Conservation (phyloP, 352 stramenopile species). For the Pythium biforme region DNA sequence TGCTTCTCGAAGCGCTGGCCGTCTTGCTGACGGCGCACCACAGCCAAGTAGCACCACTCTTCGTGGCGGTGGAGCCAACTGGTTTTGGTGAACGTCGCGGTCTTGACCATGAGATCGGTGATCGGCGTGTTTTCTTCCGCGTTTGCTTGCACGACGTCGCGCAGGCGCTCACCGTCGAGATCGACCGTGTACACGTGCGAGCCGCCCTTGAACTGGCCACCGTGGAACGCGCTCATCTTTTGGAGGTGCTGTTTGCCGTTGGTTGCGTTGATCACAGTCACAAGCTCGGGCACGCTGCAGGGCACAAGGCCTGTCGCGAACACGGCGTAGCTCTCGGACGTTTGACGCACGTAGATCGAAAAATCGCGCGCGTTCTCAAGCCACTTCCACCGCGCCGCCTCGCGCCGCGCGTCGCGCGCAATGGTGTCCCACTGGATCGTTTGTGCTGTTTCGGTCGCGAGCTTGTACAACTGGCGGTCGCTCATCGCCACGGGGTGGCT, state of each 20-base stretch:
- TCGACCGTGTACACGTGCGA: conserved; percentile 23
- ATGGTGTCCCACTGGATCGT: conserved; percentile 26
- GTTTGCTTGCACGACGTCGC: conserved; percentile 9
- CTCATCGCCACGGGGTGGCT: conserved; percentile 21
- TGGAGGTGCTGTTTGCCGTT: conserved; percentile 18
- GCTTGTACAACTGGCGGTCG: conserved; percentile 17
- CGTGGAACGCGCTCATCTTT: conserved; percentile 27
- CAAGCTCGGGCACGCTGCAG: conserved; percentile 14
- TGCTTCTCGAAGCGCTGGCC: conserved; percentile 27
- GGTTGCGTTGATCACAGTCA: conserved; percentile 12
- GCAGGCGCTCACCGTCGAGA: conserved; percentile 2
- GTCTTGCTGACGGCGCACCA: conserved; percentile 5
- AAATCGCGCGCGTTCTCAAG: conserved; percentile 23
- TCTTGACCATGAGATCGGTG: conserved; percentile 28
- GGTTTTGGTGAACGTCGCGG: conserved; percentile 24
- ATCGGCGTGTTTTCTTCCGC: conserved; percentile 8
- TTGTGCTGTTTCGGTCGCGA: conserved; percentile 18
- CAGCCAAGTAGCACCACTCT: conserved; percentile 30
- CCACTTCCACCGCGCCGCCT: conserved; percentile 21
- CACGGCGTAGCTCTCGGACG: conserved; percentile 17
- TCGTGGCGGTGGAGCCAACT: conserved; percentile 25
- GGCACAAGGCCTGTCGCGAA: conserved; percentile 21
- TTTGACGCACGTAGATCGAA: conserved; percentile 21
- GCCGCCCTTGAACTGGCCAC: conserved; percentile 18
- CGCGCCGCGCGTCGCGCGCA: neutral